Conservation (phyloP, 306 rosid species). For the Prinsepia uniflora region DNA sequence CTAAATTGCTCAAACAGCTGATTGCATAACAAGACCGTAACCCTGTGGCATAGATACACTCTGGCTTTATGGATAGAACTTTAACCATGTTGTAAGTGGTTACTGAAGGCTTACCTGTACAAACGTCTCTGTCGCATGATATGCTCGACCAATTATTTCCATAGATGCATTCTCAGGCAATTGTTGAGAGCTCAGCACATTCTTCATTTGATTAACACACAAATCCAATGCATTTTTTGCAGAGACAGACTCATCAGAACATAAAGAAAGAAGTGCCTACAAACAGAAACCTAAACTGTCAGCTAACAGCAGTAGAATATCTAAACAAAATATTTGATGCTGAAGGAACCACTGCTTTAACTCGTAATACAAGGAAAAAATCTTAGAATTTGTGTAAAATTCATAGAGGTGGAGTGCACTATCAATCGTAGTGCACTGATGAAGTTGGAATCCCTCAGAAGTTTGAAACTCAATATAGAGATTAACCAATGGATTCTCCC, state of each 20-base stretch:
- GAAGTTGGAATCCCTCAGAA: neutral
- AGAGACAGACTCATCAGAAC: constrained; percentile 78
- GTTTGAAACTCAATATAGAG: neutral
- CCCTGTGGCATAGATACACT: constrained; percentile 1
- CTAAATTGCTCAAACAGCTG: constrained; percentile 21
- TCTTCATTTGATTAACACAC: constrained; percentile 92
- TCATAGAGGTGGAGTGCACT: neutral
- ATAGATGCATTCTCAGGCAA: constrained; percentile 86
- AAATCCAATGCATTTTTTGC: constrained; percentile 90
- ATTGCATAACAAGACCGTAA: constrained; percentile 4
- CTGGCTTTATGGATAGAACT: constrained; percentile 3
- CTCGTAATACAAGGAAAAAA: neutral
- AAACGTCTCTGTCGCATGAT: constrained; percentile 89
- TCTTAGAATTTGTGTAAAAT: neutral
- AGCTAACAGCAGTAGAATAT: constrained; percentile 23
- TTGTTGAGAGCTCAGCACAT: constrained; percentile 74
- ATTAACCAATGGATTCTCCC: constrained; percentile 2
- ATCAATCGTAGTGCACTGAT: neutral
- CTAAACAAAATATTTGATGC: constrained; percentile 6
- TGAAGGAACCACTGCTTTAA: constrained; percentile 3
- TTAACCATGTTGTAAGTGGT: neutral
- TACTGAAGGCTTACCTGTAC: constrained; percentile 64
- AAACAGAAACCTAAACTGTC: constrained; percentile 37
- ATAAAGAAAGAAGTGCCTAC: constrained; percentile 85
- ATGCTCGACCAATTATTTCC: constrained; percentile 96